These are phyloP conservation scores for Hypomontagnella monticulosa DNA, from an alignment of 495 filamentous ascomycete species.

Conservation along the genomic window DNA sequence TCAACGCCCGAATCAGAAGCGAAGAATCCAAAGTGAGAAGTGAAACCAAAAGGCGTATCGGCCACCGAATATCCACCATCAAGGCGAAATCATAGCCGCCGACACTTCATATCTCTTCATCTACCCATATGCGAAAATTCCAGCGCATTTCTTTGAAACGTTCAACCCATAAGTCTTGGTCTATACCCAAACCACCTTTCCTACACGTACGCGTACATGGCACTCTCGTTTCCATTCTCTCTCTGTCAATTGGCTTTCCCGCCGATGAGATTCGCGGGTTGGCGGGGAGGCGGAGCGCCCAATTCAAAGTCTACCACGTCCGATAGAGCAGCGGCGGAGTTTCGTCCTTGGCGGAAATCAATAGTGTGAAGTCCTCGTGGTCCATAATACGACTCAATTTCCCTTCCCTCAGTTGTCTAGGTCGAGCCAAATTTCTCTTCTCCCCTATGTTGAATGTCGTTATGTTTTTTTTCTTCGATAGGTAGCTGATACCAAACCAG, in stretches of 20 bases:
- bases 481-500: background rate
- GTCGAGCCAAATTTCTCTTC: background rate
- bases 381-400: slow-evolving; percentile 18
- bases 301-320: background rate
- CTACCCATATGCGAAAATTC: slow-evolving; percentile 5
- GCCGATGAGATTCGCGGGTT: background rate
- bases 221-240: background rate
- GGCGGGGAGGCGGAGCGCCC: slow-evolving; percentile 3
- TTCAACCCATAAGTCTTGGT: background rate
- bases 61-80: slow-evolving; percentile 2
- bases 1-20: background rate
- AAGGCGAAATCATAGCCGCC: background rate
- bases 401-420: background rate
- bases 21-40: background rate
- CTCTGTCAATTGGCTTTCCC: slow-evolving; percentile 7
- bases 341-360: slow-evolving; percentile 16
- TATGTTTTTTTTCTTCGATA: slow-evolving; percentile 1
- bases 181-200: too few relatives aligned
- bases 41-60: slow-evolving; percentile 11
- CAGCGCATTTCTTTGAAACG: background rate
- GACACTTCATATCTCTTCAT: slow-evolving; percentile 2
- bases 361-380: slow-evolving; percentile 9
- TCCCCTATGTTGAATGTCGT: slow-evolving; percentile 3
- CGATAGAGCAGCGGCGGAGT: slow-evolving; percentile 6
- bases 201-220: background rate